Evolutionary conservation across 495 filamentous ascomycete genomes (phyloP).

Genomic region (Lepraria neglecta): DNA sequence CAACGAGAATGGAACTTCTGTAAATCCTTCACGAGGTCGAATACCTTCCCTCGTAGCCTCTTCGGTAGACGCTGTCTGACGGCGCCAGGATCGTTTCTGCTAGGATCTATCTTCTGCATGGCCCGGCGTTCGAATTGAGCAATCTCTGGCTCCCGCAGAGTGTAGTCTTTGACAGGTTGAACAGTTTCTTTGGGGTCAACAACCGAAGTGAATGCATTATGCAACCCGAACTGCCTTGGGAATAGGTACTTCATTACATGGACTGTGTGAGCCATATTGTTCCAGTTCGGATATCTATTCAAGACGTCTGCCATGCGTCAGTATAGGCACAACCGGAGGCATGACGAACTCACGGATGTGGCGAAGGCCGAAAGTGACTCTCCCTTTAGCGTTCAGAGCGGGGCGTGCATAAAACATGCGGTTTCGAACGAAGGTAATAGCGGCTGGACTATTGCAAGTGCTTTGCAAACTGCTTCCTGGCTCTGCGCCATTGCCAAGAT

Average conservation of each 20-base stretch:
- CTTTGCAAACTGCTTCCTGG: not conserved
- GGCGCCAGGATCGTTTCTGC: no score
- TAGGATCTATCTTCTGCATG: not conserved
- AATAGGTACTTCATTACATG: slow-evolving; percentile 91
- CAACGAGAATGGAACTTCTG: slow-evolving; percentile 67
- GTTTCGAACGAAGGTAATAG: slow-evolving; percentile 71
- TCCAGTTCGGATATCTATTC: slow-evolving; percentile 58
- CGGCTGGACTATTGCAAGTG: slow-evolving; percentile 40
- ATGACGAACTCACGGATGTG: slow-evolving; percentile 64
- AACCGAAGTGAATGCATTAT: slow-evolving; percentile 79
- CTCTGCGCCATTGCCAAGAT: not conserved
- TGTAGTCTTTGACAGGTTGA: slow-evolving; percentile 74
- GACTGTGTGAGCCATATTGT: slow-evolving; percentile 50
- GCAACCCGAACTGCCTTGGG: slow-evolving; percentile 79
- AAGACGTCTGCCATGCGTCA: slow-evolving; percentile 60
- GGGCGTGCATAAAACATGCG: slow-evolving; percentile 81
- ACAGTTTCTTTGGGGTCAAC: slow-evolving; percentile 57
- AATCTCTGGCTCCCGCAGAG: slow-evolving; percentile 78
- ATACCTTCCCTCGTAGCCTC: slow-evolving; percentile 58
- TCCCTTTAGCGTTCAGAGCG: slow-evolving; percentile 57
- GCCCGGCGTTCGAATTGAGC: slow-evolving; percentile 26
- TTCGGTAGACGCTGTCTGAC: slow-evolving; percentile 55
- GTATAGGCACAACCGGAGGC: slow-evolving; percentile 5
- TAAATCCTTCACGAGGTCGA: slow-evolving; percentile 57
- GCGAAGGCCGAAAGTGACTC: slow-evolving; percentile 65